Conservation (phyloP, 1,284 basidiomycete species). For the Sporisorium reilianum region DNA sequence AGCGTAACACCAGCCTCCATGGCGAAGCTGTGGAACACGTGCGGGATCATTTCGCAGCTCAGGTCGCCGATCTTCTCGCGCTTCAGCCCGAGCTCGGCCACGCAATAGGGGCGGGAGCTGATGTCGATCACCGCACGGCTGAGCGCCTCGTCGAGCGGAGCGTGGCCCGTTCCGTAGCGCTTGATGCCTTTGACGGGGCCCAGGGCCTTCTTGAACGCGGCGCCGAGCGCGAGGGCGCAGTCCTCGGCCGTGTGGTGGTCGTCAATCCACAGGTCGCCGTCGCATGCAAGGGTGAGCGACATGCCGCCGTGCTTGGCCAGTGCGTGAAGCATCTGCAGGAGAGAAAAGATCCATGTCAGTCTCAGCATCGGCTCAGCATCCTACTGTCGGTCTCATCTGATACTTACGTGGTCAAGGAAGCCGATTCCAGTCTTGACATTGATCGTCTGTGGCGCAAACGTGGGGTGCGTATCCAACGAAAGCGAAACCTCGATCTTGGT, state of each 20-base stretch:
- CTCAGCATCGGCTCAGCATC: fast-evolving
- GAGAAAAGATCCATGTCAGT: background rate
- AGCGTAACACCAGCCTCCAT: constrained; percentile 89
- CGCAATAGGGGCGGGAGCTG: constrained; percentile 94
- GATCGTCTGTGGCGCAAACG: constrained; percentile 79
- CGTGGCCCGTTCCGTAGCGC: constrained; percentile 95
- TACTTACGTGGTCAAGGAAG: constrained; percentile 92
- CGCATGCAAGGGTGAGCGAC: constrained; percentile 87
- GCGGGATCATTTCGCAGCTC: constrained; percentile 91
- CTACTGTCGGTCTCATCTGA: background rate
- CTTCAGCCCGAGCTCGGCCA: constrained; percentile 81
- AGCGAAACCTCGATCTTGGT: constrained; percentile 87
- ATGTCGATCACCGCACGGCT: constrained; percentile 97
- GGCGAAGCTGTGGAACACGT: constrained; percentile 92
- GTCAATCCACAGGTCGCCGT: constrained; percentile 96
- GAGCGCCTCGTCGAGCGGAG: constrained; percentile 90
- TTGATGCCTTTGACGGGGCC: constrained; percentile 94
- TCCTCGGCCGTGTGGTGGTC: constrained; percentile 99
- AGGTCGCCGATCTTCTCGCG: constrained; percentile 96
- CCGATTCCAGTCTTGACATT: constrained; percentile 94
- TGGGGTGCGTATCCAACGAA: constrained; percentile 83
- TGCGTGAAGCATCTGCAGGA: constrained; percentile 67
- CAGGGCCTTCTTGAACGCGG: constrained; percentile 93
- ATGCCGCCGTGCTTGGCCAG: constrained; percentile 70
- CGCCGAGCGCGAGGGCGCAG: constrained; percentile 89